These are phyloP conservation scores for Rhizophora apiculata DNA, from an alignment of 345 rosid species.

Conservation along the genomic window DNA sequence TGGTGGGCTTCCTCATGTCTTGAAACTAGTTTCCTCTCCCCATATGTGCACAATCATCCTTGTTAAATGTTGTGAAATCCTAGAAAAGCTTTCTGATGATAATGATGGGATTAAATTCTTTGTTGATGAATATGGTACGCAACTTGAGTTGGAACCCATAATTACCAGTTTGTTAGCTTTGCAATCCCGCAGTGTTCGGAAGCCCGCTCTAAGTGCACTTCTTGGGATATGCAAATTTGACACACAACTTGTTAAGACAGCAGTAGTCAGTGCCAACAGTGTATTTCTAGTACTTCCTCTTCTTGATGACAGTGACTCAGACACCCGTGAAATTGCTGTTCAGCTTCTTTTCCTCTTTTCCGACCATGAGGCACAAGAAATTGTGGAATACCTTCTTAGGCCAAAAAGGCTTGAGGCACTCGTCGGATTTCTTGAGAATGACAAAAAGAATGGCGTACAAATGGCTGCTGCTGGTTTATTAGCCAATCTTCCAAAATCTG, in stretches of 20 bases:
- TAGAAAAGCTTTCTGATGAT: constrained; percentile 43
- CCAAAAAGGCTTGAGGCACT: constrained; percentile 59
- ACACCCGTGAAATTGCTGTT: constrained; percentile 53
- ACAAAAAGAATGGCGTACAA: constrained; percentile 46
- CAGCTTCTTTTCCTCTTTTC: constrained; percentile 60
- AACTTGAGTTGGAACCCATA: constrained; percentile 44
- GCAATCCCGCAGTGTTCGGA: constrained; percentile 37
- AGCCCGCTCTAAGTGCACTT: constrained; percentile 49
- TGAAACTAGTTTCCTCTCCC: constrained; percentile 35
- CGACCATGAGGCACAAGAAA: constrained; percentile 49
- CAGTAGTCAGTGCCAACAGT: constrained; percentile 48
- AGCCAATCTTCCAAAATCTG: constrained; percentile 66
- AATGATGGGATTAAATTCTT: constrained; percentile 50
- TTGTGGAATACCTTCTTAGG: constrained; percentile 55
- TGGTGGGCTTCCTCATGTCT: constrained; percentile 52
- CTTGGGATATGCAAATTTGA: constrained; percentile 48
- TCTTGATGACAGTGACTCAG: constrained; percentile 50
- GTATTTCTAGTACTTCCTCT: constrained; percentile 51
- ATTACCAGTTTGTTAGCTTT: constrained; percentile 44
- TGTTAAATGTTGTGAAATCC: constrained; percentile 45
- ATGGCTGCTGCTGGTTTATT: constrained; percentile 67
- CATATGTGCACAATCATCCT: constrained; percentile 35
- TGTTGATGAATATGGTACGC: constrained; percentile 44
- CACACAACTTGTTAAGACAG: constrained; percentile 53
- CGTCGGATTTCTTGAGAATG: constrained; percentile 61